phyloP scores from a whole-genome alignment of 768 basidiomycete species.

The Hygrocybe punicea region DNA sequence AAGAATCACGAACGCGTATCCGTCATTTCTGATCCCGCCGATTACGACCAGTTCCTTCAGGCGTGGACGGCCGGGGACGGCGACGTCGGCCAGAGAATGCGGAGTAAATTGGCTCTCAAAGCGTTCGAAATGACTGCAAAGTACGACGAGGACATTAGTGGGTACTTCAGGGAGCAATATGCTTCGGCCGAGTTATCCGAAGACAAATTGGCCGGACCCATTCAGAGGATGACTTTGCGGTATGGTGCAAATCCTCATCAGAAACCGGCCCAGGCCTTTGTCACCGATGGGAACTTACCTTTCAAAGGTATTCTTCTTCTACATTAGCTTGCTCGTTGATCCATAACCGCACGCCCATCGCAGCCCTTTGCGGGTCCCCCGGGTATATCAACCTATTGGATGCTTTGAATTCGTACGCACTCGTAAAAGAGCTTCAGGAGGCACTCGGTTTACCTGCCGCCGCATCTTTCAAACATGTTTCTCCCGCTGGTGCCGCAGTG shows the following conservation, averaged over 20 bases:
- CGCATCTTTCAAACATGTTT: constrained; percentile 99
- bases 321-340: not conserved
- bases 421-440: constrained; percentile 90
- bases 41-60: constrained; percentile 78
- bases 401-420: constrained; percentile 93
- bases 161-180: constrained; percentile 95
- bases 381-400: constrained; percentile 99
- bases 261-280: constrained; percentile 96
- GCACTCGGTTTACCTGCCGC: constrained; percentile 89
- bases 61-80: constrained; percentile 76
- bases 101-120: constrained; percentile 85
- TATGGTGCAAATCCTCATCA: constrained; percentile 99
- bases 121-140: constrained; percentile 95
- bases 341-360: not conserved
- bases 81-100: constrained; percentile 64
- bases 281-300: constrained; percentile 81
- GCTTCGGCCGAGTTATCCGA: constrained; percentile 69
- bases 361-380: constrained; percentile 89
- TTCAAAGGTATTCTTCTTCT: constrained; percentile 69
- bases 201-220: constrained; percentile 60
- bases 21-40: constrained; percentile 82
- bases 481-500: constrained; percentile 94
- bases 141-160: constrained; percentile 94
- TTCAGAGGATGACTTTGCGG: constrained; percentile 82
- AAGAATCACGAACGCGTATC: constrained; percentile 96